Conservation (phyloP, 495 filamentous ascomycete species). For the Cryomyces antarcticus region DNA sequence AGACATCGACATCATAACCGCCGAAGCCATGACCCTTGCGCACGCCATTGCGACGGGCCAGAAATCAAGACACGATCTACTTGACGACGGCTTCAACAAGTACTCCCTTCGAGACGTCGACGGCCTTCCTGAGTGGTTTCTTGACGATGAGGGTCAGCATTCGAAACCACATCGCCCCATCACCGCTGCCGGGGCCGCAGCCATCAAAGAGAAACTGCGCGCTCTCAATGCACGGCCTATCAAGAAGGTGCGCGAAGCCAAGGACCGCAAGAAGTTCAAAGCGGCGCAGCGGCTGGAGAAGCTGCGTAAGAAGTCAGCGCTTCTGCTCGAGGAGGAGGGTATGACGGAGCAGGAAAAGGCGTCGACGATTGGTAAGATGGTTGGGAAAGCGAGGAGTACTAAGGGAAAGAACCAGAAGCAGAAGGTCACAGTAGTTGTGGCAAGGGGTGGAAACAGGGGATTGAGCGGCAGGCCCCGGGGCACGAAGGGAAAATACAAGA, state of each 20-base stretch:
- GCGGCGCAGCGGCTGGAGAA: conserved; percentile 79
- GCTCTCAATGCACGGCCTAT: conserved; percentile 92
- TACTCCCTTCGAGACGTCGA: conserved; percentile 77
- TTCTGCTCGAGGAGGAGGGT: conserved; percentile 70
- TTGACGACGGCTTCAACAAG: conserved; percentile 88
- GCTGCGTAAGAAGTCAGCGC: conserved; percentile 78
- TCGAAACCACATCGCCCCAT: conserved; percentile 71
- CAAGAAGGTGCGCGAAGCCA: conserved; percentile 97
- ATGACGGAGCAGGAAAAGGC: conserved; percentile 94
- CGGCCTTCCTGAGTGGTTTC: conserved; percentile 93
- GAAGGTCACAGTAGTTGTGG: conserved; percentile 77
- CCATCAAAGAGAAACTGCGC: conserved; percentile 88
- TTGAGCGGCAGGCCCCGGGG: conserved; percentile 58
- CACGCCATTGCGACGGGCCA: conserved; percentile 76
- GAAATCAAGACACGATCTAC: conserved; percentile 50
- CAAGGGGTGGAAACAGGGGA: conserved; percentile 65
- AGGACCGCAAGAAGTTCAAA: conserved; percentile 91
- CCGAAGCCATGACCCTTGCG: conserved; percentile 96
- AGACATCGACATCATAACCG: conserved; percentile 97
- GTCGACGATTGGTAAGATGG: conserved; percentile 55
- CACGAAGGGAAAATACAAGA: conserved; percentile 97
- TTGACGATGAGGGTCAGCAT: conserved; percentile 77
- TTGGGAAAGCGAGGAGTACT: conserved; percentile 41
- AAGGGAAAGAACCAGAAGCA: conserved; percentile 64
- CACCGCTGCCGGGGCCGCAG: conserved; percentile 67